Conservation (phyloP, 2,329 filamentous ascomycete genomes). For the Arthrobotrys pseudoclavata region DNA sequence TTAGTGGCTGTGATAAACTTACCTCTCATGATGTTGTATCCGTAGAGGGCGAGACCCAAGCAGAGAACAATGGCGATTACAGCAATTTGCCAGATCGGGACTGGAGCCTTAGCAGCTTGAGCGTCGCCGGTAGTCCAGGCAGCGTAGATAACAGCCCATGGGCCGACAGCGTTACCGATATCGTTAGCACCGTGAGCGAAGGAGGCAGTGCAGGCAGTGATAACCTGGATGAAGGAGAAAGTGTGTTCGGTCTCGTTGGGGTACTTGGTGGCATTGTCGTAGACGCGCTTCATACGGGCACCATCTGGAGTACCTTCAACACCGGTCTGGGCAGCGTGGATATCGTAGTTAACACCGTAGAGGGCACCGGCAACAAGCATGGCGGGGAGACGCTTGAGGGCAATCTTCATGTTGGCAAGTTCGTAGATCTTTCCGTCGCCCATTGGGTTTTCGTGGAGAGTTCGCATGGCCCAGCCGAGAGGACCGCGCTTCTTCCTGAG, state of each 20-base stretch:
- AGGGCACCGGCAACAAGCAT: conserved; percentile 74
- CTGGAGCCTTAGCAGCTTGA: conserved; percentile 70
- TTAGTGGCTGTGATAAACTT: conserved; percentile 71
- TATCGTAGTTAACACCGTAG: conserved; percentile 85
- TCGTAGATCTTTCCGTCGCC: conserved; percentile 81
- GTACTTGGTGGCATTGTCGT: conserved; percentile 70
- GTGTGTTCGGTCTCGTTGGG: conserved; percentile 75
- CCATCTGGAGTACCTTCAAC: conserved; percentile 69
- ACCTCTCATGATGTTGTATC: conserved; percentile 75
- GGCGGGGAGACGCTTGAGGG: conserved; percentile 78
- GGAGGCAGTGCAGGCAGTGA: conserved; percentile 79
- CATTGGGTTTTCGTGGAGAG: conserved; percentile 79
- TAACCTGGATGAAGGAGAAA: conserved; percentile 76
- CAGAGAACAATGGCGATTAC: conserved; percentile 71
- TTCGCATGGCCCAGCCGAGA: conserved; percentile 86
- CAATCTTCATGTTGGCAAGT: conserved; percentile 75
- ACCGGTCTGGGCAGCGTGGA: conserved; percentile 65
- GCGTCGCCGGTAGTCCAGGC: conserved; percentile 72
- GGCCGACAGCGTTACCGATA: conserved; percentile 75
- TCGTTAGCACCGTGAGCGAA: conserved; percentile 80
- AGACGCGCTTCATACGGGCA: conserved; percentile 66
- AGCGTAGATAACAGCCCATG: conserved; percentile 75
- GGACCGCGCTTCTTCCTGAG: conserved; percentile 76
- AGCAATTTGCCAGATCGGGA: conserved; percentile 73
- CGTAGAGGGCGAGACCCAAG: conserved; percentile 74